phyloP scores from a whole-genome alignment of 768 basidiomycete genomes.

The Termitomyces sp. region DNA sequence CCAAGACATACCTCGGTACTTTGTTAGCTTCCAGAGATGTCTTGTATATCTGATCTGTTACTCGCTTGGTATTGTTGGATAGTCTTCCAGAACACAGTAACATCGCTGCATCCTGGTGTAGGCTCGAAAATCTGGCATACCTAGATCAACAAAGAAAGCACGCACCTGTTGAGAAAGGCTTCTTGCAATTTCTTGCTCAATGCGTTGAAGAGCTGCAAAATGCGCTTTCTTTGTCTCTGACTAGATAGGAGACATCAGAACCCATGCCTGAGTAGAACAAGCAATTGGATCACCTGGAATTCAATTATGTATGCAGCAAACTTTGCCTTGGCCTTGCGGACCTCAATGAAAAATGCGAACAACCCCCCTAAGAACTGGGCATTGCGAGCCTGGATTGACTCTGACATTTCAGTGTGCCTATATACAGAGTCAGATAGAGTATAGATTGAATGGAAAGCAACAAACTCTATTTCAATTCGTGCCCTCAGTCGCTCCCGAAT shows the following conservation, averaged over 20 bases:
- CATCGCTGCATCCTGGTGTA: not conserved
- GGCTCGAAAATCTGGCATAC: not conserved
- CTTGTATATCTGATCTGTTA: not conserved
- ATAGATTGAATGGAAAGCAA: not conserved
- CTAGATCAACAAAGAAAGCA: not conserved
- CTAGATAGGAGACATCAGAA: not conserved
- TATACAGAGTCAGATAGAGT: not conserved
- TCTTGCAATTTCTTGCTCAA: not conserved
- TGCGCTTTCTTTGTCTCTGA: not conserved
- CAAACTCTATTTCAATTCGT: not conserved
- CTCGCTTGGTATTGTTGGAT: not conserved
- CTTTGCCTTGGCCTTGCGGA: not conserved
- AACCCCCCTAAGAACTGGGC: not conserved
- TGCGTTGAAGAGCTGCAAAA: not conserved
- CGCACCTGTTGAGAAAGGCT: not conserved
- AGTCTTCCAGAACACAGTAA: not conserved
- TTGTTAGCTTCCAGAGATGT: not conserved
- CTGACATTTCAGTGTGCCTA: not conserved
- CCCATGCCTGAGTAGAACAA: too few species aligned
- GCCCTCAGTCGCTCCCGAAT: not conserved
- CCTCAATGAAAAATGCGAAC: not conserved
- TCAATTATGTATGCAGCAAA: not conserved
- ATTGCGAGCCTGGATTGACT: not conserved
- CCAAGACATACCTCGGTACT: not conserved
- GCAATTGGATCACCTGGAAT: not conserved